A percentile compares a stretch with the other conserved stretches of the same genome.
Conservation (phyloP, 169 alveolate genomes). For the Perkinsus chesapeaki region DNA sequence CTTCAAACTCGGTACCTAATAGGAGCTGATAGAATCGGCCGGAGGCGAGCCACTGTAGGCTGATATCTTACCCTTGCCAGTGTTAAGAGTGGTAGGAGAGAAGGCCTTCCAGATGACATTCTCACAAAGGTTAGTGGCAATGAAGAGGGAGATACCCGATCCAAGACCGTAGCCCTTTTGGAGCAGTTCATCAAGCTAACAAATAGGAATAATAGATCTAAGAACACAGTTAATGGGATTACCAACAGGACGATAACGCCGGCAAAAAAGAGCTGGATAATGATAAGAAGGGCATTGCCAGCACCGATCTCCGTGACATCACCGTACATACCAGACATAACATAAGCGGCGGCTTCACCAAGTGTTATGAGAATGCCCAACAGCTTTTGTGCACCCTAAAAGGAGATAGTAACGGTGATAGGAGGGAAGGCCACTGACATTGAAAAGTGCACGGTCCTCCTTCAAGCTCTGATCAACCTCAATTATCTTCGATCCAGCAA, state of each 20-base stretch:
- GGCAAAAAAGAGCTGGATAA: slow-evolving; percentile 93
- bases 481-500: slow-evolving; percentile 97
- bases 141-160: slow-evolving; percentile 97
- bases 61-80: slow-evolving; percentile 71
- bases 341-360: slow-evolving; percentile 99
- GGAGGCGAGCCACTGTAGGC: slow-evolving; percentile 19
- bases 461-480: slow-evolving; percentile 95
- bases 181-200: slow-evolving; percentile 89
- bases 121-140: slow-evolving; percentile 99
- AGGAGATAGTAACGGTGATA: neutral
- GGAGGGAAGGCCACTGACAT: slow-evolving; percentile 82
- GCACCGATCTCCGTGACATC: slow-evolving; percentile 92
- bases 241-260: slow-evolving; percentile 94
- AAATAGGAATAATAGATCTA: neutral
- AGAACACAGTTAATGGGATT: neutral
- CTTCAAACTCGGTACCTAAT: slow-evolving; percentile 93
- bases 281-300: slow-evolving; percentile 89
- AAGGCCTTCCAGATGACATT: slow-evolving; percentile 97
- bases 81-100: slow-evolving; percentile 96
- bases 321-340: slow-evolving; percentile 96
- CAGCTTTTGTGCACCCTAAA: slow-evolving; percentile 26
- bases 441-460: slow-evolving; percentile 95
- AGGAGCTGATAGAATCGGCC: neutral
- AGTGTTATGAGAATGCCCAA: slow-evolving; percentile 95
- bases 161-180: slow-evolving; percentile 99